These are phyloP conservation scores for Aeschynomene evenia DNA, from an alignment of 306 rosid species.

Conservation along the genomic window DNA sequence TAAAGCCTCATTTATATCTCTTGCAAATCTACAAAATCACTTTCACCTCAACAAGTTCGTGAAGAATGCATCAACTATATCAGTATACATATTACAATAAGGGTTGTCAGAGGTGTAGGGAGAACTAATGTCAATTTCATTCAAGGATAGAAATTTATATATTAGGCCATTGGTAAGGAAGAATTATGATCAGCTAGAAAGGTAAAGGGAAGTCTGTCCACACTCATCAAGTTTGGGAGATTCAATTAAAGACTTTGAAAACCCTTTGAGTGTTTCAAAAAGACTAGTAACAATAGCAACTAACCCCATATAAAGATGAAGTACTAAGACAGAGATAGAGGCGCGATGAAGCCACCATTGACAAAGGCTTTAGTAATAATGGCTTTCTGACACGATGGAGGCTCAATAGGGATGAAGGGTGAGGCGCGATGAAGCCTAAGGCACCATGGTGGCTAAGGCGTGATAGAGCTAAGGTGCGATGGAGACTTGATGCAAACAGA, in stretches of 20 bases:
- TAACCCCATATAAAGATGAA: conserved; percentile 35
- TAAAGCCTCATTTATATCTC: conserved; percentile 18
- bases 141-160: not conserved
- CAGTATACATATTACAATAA: not conserved
- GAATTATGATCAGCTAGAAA: not conserved
- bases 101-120: not conserved
- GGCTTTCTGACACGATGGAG: no score
- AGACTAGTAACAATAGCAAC: conserved; percentile 32
- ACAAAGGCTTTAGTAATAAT: no score
- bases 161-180: not conserved
- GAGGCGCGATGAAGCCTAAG: no score
- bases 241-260: conserved; percentile 45
- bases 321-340: no score
- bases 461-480: no score
- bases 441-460: no score
- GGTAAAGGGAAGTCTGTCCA: conserved; percentile 22
- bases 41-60: conserved; percentile 45
- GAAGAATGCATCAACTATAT: conserved; percentile 26
- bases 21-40: conserved; percentile 10
- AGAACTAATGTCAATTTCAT: not conserved
- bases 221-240: conserved; percentile 46
- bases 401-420: no score
- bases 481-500: no score
- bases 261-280: conserved; percentile 33
- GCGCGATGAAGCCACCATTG: no score